Evolutionary conservation across 495 filamentous ascomycete species (phyloP).

Genomic region (Penicillium canescens): DNA sequence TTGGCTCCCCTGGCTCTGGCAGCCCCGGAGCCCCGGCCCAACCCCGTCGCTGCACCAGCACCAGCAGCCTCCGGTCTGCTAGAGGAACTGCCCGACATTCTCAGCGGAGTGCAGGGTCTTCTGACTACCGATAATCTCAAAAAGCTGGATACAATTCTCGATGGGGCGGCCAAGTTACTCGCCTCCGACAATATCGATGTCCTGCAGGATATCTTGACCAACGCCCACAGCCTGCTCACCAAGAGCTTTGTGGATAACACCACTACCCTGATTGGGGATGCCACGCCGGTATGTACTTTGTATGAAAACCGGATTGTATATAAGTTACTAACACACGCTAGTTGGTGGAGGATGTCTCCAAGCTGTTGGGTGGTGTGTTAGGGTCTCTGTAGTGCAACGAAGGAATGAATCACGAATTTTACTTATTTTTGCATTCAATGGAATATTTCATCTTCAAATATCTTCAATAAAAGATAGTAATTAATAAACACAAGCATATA

Average conservation of each 20-base stretch:
- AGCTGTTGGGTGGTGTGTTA: constrained; percentile 32
- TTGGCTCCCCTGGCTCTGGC: constrained; percentile 35
- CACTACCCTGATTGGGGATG: constrained; percentile 49
- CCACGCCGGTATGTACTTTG: constrained; percentile 46
- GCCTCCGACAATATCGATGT: constrained; percentile 30
- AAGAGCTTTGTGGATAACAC: constrained; percentile 45
- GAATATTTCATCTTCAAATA: constrained; percentile 1
- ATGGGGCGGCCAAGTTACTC: constrained; percentile 33
- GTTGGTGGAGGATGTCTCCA: constrained; percentile 36
- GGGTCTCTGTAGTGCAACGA: constrained; percentile 17
- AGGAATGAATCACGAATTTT: constrained; percentile 5
- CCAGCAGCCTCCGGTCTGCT: constrained; percentile 24
- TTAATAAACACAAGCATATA: constrained; percentile 1
- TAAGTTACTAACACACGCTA: constrained; percentile 4
- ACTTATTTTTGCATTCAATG: constrained; percentile 1
- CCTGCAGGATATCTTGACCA: constrained; percentile 33
- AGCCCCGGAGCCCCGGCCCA: constrained; percentile 33
- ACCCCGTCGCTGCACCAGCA: constrained; percentile 27
- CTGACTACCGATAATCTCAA: constrained; percentile 39
- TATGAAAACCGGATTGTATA: neutral
- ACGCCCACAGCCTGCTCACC: constrained; percentile 34
- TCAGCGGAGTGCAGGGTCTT: constrained; percentile 30
- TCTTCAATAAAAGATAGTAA: neutral
- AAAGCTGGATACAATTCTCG: constrained; percentile 44
- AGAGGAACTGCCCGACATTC: constrained; percentile 22